A percentile compares a stretch with the other conserved stretches of the same genome.
Conservation (phyloP, 2,329 filamentous ascomycete species). For the Colletotrichum sp. region DNA sequence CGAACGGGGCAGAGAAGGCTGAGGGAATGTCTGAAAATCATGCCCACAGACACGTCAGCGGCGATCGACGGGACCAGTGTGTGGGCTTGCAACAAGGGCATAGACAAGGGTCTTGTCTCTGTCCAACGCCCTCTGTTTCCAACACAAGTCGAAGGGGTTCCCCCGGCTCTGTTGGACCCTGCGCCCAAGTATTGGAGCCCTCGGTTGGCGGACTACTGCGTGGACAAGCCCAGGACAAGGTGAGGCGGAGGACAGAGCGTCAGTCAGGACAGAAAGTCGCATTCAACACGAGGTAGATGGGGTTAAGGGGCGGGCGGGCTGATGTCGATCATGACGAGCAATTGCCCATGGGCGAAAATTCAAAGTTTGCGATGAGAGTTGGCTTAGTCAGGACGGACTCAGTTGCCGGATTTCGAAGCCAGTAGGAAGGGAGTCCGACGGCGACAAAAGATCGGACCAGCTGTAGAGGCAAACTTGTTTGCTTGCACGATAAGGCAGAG, state of each 20-base stretch:
- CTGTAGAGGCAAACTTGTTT: not conserved
- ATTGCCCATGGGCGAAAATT: not conserved
- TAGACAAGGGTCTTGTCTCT: not conserved
- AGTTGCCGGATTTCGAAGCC: not conserved
- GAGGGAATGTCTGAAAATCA: not conserved
- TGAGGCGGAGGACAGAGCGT: constrained; percentile 11
- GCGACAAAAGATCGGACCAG: not conserved
- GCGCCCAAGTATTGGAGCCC: not conserved
- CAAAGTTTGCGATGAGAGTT: not conserved
- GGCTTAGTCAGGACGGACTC: not conserved
- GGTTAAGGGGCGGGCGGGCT: not conserved
- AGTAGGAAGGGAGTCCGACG: not conserved
- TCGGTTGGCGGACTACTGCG: not conserved
- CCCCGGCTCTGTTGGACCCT: not conserved
- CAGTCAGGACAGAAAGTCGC: not conserved
- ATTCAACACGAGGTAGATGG: not conserved
- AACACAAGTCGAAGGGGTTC: not conserved
- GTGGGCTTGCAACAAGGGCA: not conserved
- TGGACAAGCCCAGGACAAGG: not conserved
- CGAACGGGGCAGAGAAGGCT: not conserved
- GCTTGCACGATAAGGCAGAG: not conserved
- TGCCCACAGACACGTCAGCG: not conserved
- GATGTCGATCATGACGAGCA: constrained; percentile 5
- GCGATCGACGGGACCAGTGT: not conserved
- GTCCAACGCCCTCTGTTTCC: not conserved